Evolutionary conservation across 2,329 filamentous ascomycete genomes (phyloP).

Genomic region (Phialophora verrucosa): DNA sequence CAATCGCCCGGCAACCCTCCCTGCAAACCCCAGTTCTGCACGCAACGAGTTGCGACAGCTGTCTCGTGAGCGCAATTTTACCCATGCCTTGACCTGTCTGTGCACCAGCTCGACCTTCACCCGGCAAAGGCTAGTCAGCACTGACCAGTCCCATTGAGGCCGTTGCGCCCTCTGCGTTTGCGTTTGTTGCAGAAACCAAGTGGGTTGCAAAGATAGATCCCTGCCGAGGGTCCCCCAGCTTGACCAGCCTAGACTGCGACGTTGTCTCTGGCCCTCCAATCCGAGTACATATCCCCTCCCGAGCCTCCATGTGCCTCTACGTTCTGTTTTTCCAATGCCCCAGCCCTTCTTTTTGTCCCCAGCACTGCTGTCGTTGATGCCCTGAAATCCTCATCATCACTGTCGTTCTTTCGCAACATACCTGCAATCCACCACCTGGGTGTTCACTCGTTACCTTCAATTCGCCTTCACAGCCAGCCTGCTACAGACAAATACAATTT

Average conservation of each 20-base stretch:
- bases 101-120: not conserved
- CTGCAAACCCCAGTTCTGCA: constrained; percentile 2
- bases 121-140: constrained; percentile 3
- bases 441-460: constrained; percentile 3
- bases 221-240: not conserved
- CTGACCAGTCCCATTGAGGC: constrained; percentile 3
- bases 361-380: constrained; percentile 4
- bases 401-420: not conserved
- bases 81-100: constrained; percentile 9
- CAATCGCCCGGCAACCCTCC: constrained; percentile 4
- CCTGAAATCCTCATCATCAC: not conserved
- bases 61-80: constrained; percentile 23
- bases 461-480: not conserved
- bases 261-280: constrained; percentile 17
- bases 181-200: not conserved
- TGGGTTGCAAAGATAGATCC: not conserved
- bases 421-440: constrained; percentile 22
- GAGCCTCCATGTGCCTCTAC: not conserved
- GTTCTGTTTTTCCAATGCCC: constrained; percentile 11
- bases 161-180: not conserved
- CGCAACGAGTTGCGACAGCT: constrained; percentile 11
- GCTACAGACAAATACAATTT: not conserved
- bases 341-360: constrained; percentile 6
- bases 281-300: constrained; percentile 24
- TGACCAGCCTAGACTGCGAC: constrained; percentile 12